Percentiles rank a stretch among this genome's conserved stretches.
These are phyloP conservation scores for Claviceps fusiformis DNA, from an alignment of 2,329 filamentous ascomycete species.

Conservation along the genomic window DNA sequence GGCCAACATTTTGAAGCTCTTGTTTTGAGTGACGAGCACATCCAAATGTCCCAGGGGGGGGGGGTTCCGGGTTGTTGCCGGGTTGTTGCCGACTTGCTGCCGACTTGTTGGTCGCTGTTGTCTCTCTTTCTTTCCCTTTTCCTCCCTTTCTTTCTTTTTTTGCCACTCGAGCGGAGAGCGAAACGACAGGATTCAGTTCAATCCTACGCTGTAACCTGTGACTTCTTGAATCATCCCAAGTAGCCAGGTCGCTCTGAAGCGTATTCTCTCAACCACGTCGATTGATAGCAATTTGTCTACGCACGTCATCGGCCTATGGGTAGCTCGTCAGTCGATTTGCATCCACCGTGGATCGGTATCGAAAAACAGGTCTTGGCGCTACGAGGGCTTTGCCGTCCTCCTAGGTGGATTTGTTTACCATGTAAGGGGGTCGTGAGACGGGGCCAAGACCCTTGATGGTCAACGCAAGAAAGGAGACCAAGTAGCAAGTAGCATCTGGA, in stretches of 20 bases:
- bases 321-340: neutral
- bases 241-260: neutral
- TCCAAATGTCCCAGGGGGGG: no score
- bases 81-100: no score
- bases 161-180: no score
- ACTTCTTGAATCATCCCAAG: neutral
- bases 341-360: conserved; percentile 1
- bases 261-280: neutral
- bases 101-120: neutral
- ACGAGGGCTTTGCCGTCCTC: neutral
- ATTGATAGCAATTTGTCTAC: neutral
- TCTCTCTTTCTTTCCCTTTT: no score
- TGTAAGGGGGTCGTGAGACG: neutral
- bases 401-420: neutral
- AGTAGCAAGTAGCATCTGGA: neutral
- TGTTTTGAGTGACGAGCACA: neutral
- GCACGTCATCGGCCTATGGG: neutral
- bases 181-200: no score
- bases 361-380: neutral
- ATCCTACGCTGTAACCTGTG: neutral
- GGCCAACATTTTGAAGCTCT: neutral
- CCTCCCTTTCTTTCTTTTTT: no score
- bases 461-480: neutral
- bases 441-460: neutral
- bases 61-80: neutral